Evolutionary conservation across 768 basidiomycete genomes (phyloP), one percentile per base, ranked within the genome.

Genomic region (Myochromella boudieri): DNA sequence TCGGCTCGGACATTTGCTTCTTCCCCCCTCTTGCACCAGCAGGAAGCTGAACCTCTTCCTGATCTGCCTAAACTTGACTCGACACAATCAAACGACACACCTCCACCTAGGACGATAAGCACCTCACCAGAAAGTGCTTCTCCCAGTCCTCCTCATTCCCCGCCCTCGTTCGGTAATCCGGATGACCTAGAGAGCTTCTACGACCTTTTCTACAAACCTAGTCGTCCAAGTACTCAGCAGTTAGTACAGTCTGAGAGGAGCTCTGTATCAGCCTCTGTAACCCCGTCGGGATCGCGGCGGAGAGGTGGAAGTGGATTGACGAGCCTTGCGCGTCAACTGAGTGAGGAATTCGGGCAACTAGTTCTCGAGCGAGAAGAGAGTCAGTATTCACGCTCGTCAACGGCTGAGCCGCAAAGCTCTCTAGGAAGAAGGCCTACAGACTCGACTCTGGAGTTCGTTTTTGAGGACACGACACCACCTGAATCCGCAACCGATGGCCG

Each of bases 101-200:
- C n/a, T 21, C 20, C 24, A 22, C 43, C 31, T 15, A 40, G 42
- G 41, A 42, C 46, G 6, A 52, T 33, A 28, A 54, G 26, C 46
- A 57, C 41, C 17, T 58, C 56, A 31, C 56, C 57, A 20, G 59
- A 58, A 10, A 65, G 58, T 26, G 68, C 69, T 22, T 71, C 68
- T 51, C n/a, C n/a, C n/a, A n/a, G n/a, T n/a, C 77, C 58, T 47
- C 70, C 59, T 53, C 70, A 60, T 57, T 71, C 74, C 9, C 80
- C 80, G 20, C 76, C 75, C n/a, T 75, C 75, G 2, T 65, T 87
- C 27, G 77, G 80, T 8, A 75, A 71, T 46, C 73, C 77, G 0
- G 82, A 84, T 46, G 85, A 89, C 52, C 69, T 89, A 6, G 84
- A 87, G n/a, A 72, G 77, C 9, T 90, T 85, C 68, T 79, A 78